Conservation (phyloP, 257 asterid species). For the Fraxinus excelsior region DNA sequence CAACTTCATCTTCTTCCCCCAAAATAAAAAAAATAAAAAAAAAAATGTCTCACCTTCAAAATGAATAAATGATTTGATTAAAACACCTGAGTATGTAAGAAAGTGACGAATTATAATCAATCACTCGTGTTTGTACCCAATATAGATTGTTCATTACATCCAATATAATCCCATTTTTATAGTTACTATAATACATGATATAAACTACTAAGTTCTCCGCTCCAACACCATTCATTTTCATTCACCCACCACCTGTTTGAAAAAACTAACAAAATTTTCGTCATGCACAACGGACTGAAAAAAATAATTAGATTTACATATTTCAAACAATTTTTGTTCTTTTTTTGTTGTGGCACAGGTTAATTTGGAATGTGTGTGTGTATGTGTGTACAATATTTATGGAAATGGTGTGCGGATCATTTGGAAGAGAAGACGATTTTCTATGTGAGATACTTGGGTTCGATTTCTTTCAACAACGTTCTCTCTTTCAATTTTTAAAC, state of each 20-base stretch:
- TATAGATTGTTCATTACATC: conserved; percentile 1
- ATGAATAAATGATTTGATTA: conserved; percentile 1
- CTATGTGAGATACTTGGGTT: no score
- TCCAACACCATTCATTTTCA: background rate
- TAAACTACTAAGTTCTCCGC: conserved; percentile 33
- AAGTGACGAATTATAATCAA: conserved; percentile 8
- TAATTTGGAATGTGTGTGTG: no score
- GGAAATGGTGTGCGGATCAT: no score
- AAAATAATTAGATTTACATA: background rate
- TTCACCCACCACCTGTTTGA: background rate
- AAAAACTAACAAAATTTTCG: background rate
- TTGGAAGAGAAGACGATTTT: no score
- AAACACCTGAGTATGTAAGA: conserved; percentile 18
- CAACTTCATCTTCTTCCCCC: no score
- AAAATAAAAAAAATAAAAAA: no score
- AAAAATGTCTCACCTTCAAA: background rate
- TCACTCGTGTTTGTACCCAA: background rate
- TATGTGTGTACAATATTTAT: no score
- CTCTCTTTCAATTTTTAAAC: no score
- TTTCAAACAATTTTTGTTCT: background rate
- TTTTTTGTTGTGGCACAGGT: no score
- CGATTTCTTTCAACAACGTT: no score
- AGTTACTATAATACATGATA: conserved; percentile 50
- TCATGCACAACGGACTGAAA: background rate
- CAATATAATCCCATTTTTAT: conserved; percentile 2